These are phyloP conservation scores for Lichtheimia ornata DNA, from an alignment of 371 early-diverging fungal species.

Conservation along the genomic window DNA sequence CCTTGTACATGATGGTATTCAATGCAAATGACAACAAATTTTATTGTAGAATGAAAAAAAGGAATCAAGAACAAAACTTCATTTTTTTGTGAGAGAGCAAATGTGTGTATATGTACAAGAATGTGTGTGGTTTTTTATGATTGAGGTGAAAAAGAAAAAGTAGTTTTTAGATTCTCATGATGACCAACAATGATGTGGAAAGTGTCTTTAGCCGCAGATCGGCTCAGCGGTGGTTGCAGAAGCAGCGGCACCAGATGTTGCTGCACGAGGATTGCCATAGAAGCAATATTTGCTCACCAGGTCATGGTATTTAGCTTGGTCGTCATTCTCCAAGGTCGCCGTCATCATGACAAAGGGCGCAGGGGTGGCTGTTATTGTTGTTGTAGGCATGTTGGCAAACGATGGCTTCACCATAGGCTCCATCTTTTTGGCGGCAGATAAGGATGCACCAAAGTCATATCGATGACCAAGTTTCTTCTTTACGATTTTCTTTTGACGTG, in stretches of 20 bases:
- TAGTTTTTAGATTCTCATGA: not conserved
- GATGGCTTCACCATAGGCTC: not conserved
- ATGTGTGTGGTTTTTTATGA: too few relatives aligned
- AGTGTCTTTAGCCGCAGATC: slow-evolving; percentile 13
- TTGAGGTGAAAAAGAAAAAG: too few relatives aligned
- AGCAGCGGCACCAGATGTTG: slow-evolving; percentile 3
- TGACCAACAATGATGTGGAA: not conserved
- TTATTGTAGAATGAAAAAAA: too few relatives aligned
- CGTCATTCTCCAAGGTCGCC: not conserved
- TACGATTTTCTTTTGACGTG: slow-evolving; percentile 1
- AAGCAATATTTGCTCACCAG: slow-evolving; percentile 66
- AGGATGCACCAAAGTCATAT: slow-evolving; percentile 45
- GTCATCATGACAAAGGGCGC: not conserved
- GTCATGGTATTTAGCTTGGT: slow-evolving; percentile 42
- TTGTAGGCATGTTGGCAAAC: too few relatives aligned
- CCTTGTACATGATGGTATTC: too few relatives aligned
- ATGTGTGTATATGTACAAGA: too few relatives aligned
- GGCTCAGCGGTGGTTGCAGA: slow-evolving; percentile 16
- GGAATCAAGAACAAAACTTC: too few relatives aligned
- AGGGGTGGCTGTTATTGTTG: too few relatives aligned
- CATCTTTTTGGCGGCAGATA: slow-evolving; percentile 30
- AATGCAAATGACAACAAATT: too few relatives aligned
- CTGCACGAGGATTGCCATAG: slow-evolving; percentile 27
- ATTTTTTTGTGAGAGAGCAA: too few relatives aligned
- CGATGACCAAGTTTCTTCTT: slow-evolving; percentile 36